phyloP scores from a whole-genome alignment of 352 stramenopile genomes.

The Phytophthora vignae region DNA sequence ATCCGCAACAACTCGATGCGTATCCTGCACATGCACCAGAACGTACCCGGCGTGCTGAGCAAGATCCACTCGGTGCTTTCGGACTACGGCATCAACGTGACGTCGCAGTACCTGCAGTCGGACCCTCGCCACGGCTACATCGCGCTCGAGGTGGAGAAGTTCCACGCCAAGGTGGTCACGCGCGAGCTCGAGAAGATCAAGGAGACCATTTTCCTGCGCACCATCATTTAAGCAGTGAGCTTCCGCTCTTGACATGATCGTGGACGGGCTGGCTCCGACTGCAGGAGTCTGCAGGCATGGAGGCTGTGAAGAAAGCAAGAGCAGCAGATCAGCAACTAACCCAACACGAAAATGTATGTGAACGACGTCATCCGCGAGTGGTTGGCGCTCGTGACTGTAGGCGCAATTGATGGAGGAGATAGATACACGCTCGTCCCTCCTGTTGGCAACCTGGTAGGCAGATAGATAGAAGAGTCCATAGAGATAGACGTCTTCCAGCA shows the following conservation, averaged over 20 bases:
- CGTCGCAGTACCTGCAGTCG: conserved; percentile 86
- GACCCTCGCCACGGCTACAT: conserved; percentile 87
- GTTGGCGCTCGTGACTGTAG: conserved; percentile 20
- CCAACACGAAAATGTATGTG: conserved; percentile 38
- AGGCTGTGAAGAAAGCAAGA: conserved; percentile 13
- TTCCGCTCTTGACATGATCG: conserved; percentile 27
- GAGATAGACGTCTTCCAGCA: conserved; percentile 24
- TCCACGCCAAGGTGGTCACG: conserved; percentile 83
- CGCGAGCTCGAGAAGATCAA: conserved; percentile 87
- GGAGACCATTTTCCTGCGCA: conserved; percentile 87
- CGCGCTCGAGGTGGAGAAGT: conserved; percentile 81
- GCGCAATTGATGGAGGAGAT: conserved; percentile 30
- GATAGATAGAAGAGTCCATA: conserved; percentile 26
- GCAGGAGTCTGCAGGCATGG: conserved; percentile 4
- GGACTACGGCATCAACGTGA: conserved; percentile 89
- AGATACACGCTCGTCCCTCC: neutral
- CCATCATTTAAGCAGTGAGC: conserved; percentile 59
- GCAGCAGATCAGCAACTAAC: conserved; percentile 34
- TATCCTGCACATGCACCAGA: conserved; percentile 89
- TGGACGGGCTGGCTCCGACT: conserved; percentile 19
- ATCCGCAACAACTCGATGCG: conserved; percentile 82
- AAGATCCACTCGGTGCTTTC: conserved; percentile 89
- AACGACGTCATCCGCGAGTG: conserved; percentile 23
- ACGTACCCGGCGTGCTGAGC: conserved; percentile 84
- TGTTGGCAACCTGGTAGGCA: conserved; percentile 39